A percentile compares a stretch with the other conserved stretches of the same genome.
Conservation (phyloP, 2,329 filamentous ascomycete species). For the Alternaria atra region DNA sequence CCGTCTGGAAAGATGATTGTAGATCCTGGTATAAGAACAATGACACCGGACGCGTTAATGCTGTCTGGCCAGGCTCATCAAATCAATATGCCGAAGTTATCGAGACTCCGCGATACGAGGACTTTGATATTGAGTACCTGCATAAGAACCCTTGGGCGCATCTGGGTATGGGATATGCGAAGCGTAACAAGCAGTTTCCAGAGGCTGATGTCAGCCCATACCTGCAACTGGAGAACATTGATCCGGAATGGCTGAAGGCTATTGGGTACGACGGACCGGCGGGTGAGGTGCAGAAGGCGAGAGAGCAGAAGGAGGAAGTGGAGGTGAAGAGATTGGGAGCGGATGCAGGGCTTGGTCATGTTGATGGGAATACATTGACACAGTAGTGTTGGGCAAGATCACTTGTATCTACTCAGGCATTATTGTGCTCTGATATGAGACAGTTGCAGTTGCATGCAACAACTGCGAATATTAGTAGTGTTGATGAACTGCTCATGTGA, state of each 20-base stretch:
- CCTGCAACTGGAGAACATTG: constrained; percentile 52
- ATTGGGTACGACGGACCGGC: constrained; percentile 33
- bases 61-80: constrained; percentile 61
- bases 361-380: not conserved
- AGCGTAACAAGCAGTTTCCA: constrained; percentile 29
- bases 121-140: constrained; percentile 54
- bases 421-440: too few species aligned
- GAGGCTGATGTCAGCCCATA: constrained; percentile 52
- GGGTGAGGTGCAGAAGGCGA: constrained; percentile 23
- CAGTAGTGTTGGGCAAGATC: not conserved
- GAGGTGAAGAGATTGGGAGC: constrained; percentile 8
- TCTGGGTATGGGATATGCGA: constrained; percentile 54
- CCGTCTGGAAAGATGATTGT: constrained; percentile 59
- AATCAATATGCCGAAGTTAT: constrained; percentile 59
- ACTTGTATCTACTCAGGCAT: not conserved
- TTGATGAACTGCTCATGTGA: too few species aligned
- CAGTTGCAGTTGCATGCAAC: too few species aligned
- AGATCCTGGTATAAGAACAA: constrained; percentile 59
- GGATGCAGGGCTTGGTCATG: not conserved
- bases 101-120: constrained; percentile 53
- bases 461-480: too few species aligned
- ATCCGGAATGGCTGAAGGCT: constrained; percentile 53
- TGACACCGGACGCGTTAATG: constrained; percentile 46
- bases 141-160: constrained; percentile 55
- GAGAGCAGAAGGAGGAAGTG: constrained; percentile 16